Conservation (phyloP, 495 filamentous ascomycete species). For the Achaetomiella virescens region DNA sequence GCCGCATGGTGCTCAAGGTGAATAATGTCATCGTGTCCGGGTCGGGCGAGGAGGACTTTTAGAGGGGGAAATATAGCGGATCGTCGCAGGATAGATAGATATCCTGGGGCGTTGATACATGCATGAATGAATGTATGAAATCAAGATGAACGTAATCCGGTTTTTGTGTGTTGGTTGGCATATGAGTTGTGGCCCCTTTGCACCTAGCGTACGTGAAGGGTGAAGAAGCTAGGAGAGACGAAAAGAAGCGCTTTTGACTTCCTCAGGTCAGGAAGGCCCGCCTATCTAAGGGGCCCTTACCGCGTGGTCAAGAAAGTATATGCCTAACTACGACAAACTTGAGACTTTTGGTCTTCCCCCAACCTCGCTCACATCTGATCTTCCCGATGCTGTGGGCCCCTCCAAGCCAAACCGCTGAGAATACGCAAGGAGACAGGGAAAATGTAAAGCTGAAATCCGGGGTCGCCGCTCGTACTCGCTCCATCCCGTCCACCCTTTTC, state of each 20-base stretch:
- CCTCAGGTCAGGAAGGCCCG: neutral
- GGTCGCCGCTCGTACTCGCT: neutral
- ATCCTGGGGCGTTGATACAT: slow-evolving; percentile 9
- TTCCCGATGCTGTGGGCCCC: no score
- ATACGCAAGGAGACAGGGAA: neutral
- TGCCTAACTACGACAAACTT: neutral
- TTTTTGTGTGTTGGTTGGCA: no score
- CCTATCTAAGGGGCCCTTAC: neutral
- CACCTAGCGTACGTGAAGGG: no score
- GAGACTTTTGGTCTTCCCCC: neutral
- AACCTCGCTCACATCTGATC: no score
- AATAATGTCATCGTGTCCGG: slow-evolving; percentile 95
- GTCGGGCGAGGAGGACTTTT: slow-evolving; percentile 87
- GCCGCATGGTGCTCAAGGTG: slow-evolving; percentile 98
- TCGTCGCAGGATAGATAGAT: slow-evolving; percentile 4
- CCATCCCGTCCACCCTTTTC: neutral
- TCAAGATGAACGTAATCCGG: neutral
- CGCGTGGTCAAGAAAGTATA: neutral
- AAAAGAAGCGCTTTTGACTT: slow-evolving; percentile 2
- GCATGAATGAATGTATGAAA: slow-evolving; percentile 15
- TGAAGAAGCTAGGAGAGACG: no score
- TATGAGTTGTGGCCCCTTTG: no score
- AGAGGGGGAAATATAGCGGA: slow-evolving; percentile 24
- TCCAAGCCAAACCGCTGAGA: neutral
- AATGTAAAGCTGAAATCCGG: neutral